Evolutionary conservation across 352 stramenopile genomes (phyloP).

Genomic region (Globisporangium parvum): DNA sequence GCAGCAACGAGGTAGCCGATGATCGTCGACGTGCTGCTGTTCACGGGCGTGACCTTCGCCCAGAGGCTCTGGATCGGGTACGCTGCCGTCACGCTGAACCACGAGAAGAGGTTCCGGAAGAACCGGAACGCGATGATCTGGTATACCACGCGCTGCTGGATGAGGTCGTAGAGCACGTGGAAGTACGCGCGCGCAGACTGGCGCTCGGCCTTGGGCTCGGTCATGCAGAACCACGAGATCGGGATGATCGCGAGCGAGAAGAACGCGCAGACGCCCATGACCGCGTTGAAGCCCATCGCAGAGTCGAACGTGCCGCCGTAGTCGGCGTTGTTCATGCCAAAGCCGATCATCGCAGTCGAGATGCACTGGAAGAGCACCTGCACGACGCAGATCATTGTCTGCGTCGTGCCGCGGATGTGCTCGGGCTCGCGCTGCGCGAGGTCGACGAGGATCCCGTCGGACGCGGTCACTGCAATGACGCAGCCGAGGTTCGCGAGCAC

Average conservation of each 20-base stretch:
- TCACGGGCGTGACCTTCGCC: slow-evolving; percentile 35
- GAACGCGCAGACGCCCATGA: slow-evolving; percentile 41
- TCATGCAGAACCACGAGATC: slow-evolving; percentile 47
- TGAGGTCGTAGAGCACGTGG: slow-evolving; percentile 37
- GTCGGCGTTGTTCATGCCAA: slow-evolving; percentile 47
- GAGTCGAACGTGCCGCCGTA: slow-evolving; percentile 52
- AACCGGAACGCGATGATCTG: slow-evolving; percentile 53
- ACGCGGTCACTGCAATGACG: slow-evolving; percentile 42
- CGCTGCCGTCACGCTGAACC: slow-evolving; percentile 32
- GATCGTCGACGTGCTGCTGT: slow-evolving; percentile 30
- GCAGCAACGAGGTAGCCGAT: slow-evolving; percentile 32
- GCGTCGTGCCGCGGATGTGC: slow-evolving; percentile 37
- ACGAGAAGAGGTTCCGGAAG: slow-evolving; percentile 49
- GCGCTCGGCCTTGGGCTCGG: slow-evolving; percentile 26
- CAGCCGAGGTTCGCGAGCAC: slow-evolving; percentile 53
- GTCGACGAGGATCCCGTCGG: slow-evolving; percentile 46
- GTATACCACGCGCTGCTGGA: slow-evolving; percentile 50
- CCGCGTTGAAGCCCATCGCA: slow-evolving; percentile 38
- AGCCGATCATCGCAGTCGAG: slow-evolving; percentile 39
- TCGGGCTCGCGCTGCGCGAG: slow-evolving; percentile 53
- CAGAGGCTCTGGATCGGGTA: slow-evolving; percentile 41
- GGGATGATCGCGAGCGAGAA: slow-evolving; percentile 26
- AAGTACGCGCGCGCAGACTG: slow-evolving; percentile 11
- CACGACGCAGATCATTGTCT: slow-evolving; percentile 47
- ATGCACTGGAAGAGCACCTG: slow-evolving; percentile 30